phyloP scores from a whole-genome alignment of 1,284 basidiomycete species.

The Microbotryum violaceum region DNA sequence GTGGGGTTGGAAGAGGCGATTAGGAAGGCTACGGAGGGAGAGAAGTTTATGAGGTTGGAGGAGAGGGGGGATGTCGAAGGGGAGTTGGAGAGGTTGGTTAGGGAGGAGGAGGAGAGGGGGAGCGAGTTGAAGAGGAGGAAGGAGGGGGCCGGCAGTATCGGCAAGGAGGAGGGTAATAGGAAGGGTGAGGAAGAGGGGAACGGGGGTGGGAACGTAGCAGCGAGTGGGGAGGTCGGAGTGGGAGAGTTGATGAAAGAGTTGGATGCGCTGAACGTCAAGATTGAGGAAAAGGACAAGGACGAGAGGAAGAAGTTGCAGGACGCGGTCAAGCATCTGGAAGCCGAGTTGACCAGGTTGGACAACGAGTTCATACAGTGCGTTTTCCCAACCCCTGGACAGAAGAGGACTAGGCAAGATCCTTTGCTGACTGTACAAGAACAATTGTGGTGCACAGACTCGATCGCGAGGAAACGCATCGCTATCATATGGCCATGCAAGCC shows the following conservation, averaged over 20 bases:
- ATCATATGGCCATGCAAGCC: slow-evolving; percentile 10
- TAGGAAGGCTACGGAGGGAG: slow-evolving; percentile 15
- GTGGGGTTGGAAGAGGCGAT: slow-evolving; percentile 27
- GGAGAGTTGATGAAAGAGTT: slow-evolving; percentile 26
- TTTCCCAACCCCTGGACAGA: not conserved
- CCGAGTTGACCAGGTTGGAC: slow-evolving; percentile 26
- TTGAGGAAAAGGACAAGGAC: slow-evolving; percentile 19
- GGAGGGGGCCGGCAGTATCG: not conserved
- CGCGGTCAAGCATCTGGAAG: slow-evolving; percentile 17
- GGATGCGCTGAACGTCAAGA: slow-evolving; percentile 25
- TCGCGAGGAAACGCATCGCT: slow-evolving; percentile 26
- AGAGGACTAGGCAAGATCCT: not conserved
- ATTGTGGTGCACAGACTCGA: slow-evolving; percentile 15
- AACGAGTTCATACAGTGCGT: slow-evolving; percentile 27
- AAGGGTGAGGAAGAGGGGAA: not conserved
- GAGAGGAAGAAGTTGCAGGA: slow-evolving; percentile 14
- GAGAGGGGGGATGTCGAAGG: slow-evolving; percentile 12
- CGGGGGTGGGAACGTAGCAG: too few species aligned
- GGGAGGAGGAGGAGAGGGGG: slow-evolving; percentile 9
- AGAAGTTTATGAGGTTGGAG: slow-evolving; percentile 3
- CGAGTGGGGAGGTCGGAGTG: not conserved
- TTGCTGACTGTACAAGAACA: not conserved
- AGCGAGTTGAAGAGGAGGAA: not conserved
- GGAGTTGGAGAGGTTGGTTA: not conserved
- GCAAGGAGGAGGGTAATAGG: slow-evolving; percentile 3